phyloP scores from a whole-genome alignment of 73 alveolate genomes.

The Tetrahymena malaccensis region DNA sequence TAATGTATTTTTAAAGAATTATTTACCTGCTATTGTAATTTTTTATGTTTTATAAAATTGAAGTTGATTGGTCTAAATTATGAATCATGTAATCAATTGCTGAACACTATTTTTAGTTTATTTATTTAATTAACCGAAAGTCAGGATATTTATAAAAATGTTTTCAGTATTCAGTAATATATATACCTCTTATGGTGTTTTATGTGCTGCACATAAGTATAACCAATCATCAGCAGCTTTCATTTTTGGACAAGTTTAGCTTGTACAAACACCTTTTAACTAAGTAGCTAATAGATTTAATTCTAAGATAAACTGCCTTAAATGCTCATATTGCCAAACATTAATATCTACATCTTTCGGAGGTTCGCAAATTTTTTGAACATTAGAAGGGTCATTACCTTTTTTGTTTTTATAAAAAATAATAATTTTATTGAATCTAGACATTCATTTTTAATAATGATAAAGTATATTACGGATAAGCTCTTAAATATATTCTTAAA shows the following conservation, averaged over 20 bases:
- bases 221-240: conserved; percentile 98
- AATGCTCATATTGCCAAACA: conserved; percentile 97
- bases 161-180: background rate
- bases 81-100: conserved; percentile 98
- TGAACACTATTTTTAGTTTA: conserved; percentile 49
- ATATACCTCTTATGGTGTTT: conserved; percentile 74
- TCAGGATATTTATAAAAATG: background rate
- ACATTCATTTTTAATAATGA: background rate
- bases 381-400: conserved; percentile 81
- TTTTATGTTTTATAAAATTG: conserved; percentile 81
- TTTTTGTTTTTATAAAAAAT: background rate
- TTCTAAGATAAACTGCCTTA: conserved; percentile 90
- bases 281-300: conserved; percentile 87
- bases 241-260: conserved; percentile 94
- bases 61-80: conserved; percentile 86
- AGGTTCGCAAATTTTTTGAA: conserved; percentile 86
- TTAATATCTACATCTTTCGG: conserved; percentile 91
- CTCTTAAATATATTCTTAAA: conserved; percentile 93
- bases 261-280: conserved; percentile 89
- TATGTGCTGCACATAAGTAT: conserved; percentile 95
- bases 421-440: no score
- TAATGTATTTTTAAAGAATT: conserved; percentile 24
- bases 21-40: conserved; percentile 45
- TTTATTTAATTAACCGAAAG: no score
- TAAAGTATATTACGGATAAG: conserved; percentile 52